Base-by-base conservation (phyloP, 2,329 filamentous ascomycete genomes). In the Fusarium haematococcum region DNA sequence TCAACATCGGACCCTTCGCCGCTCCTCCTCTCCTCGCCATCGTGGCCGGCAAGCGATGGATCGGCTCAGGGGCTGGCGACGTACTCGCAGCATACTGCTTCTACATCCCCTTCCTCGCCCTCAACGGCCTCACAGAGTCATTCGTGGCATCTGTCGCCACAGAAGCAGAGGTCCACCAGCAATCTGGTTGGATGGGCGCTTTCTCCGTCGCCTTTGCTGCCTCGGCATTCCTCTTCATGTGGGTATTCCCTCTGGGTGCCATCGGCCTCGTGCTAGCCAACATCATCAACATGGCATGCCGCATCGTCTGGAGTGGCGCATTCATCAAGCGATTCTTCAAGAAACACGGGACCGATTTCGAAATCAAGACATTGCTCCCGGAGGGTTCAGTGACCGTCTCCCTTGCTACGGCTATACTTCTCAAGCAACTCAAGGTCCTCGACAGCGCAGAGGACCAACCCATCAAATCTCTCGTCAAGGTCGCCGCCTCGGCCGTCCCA, bases 41-140 rank as follows among this genome's bases (percentile, higher is more conserved):
- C 6, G 86, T 98, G 2, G 94, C 95, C 0, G 95, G 96, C 2
- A 85, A 88, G 0, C 89, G 88, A 66, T 99, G 97, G 97, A 87
- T 91, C 0, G 87, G 86, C 5, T 91, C 92, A 0, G 93, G 93
- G 50, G 94, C 95, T 1, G 92, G 92, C 7, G 83, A 88, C 10
- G 92, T 97, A 5, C 88, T 99, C 8, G 91, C 92, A 0, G 89
- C 88, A 0, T 99, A 98, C 83, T 95, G 94, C 84, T 95, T 95
- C 82, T 98, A 98, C 84, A 94, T 99, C 68, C 97, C 97, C 0
- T 91, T 98, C 30, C 88, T 98, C 5, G 97, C 96, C 4, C 85
- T 97, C 77, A 99, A 99, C 79, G 97, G 97, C 61, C 90, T 98
- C 25, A 91, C 93, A 2, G 97, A 99, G 84, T 94, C 95, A 0